Conservation (phyloP, 257 asterid species). For the Plantago ovata region DNA sequence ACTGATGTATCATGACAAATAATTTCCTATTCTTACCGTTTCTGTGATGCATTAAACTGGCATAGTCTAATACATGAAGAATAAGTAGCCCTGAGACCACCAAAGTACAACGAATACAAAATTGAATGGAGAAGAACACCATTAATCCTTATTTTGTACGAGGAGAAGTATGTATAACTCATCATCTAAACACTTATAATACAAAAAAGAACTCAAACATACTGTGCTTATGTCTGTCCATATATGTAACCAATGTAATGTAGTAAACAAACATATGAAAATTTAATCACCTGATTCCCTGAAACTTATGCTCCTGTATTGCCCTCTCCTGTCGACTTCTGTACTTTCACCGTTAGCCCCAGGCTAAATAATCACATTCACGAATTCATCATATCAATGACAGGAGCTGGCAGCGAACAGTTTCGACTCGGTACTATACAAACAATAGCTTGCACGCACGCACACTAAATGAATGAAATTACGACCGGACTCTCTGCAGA, state of each 20-base stretch:
- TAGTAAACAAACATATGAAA: slow-evolving; percentile 32
- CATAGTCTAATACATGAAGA: slow-evolving; percentile 8
- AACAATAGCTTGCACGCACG: slow-evolving; percentile 41
- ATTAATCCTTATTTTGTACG: slow-evolving; percentile 34
- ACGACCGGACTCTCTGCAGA: slow-evolving; percentile 31
- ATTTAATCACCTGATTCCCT: slow-evolving; percentile 40
- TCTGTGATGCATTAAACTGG: slow-evolving; percentile 13
- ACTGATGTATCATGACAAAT: slow-evolving; percentile 6
- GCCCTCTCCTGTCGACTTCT: slow-evolving; percentile 18
- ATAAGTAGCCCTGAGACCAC: neutral
- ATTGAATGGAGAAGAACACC: slow-evolving; percentile 1
- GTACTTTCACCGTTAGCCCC: slow-evolving; percentile 10
- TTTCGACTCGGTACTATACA: slow-evolving; percentile 35
- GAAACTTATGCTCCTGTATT: slow-evolving; percentile 23
- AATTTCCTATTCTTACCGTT: slow-evolving; percentile 23
- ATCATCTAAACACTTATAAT: slow-evolving; percentile 21
- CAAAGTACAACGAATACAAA: neutral
- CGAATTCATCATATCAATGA: slow-evolving; percentile 7
- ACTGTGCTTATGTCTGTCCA: slow-evolving; percentile 26
- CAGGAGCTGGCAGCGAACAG: slow-evolving; percentile 29
- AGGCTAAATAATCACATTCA: slow-evolving; percentile 14
- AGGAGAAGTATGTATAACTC: slow-evolving; percentile 24
- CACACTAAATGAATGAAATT: slow-evolving; percentile 39
- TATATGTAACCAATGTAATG: slow-evolving; percentile 27
- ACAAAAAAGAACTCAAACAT: slow-evolving; percentile 30